A percentile compares a stretch with the other conserved stretches of the same genome.
Conservation (phyloP, 2,329 filamentous ascomycete species). For the Microcyclosporella mali region DNA sequence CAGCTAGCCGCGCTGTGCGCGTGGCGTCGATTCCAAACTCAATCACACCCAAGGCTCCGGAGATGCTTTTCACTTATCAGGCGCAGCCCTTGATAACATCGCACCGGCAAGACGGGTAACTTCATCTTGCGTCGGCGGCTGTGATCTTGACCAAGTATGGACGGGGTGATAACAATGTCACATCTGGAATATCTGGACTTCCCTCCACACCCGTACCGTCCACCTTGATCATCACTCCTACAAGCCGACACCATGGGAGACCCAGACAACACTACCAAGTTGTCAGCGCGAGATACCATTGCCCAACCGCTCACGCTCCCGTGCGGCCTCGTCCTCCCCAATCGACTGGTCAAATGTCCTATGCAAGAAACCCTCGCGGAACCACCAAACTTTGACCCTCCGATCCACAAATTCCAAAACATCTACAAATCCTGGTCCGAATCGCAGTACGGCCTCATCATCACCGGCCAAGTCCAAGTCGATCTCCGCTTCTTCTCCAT, state of each 20-base stretch:
- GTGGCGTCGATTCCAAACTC: too few relatives aligned
- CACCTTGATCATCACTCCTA: not conserved
- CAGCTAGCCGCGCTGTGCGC: too few relatives aligned
- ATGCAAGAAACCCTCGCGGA: conserved; percentile 36
- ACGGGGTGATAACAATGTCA: not conserved
- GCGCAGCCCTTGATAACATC: too few relatives aligned
- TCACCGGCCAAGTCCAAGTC: conserved; percentile 43
- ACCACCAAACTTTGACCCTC: conserved; percentile 34
- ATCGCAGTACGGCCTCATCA: conserved; percentile 38
- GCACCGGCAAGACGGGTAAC: not conserved
- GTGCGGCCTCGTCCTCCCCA: conserved; percentile 30
- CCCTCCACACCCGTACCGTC: not conserved
- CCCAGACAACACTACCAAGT: not conserved
- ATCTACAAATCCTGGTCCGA: conserved; percentile 50
- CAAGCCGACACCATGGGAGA: conserved; percentile 7
- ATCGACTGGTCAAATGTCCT: conserved; percentile 42
- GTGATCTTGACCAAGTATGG: too few relatives aligned
- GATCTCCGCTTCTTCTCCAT: conserved; percentile 38
- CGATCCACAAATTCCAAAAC: conserved; percentile 38
- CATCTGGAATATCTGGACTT: not conserved
- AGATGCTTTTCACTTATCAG: too few relatives aligned
- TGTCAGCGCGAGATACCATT: conserved; percentile 16
- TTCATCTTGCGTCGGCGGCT: too few relatives aligned
- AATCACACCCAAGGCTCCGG: too few relatives aligned
- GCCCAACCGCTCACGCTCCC: conserved; percentile 21